These are phyloP conservation scores for Colletotrichum paranaense DNA, from an alignment of 2,329 filamentous ascomycete genomes.

Conservation along the genomic window DNA sequence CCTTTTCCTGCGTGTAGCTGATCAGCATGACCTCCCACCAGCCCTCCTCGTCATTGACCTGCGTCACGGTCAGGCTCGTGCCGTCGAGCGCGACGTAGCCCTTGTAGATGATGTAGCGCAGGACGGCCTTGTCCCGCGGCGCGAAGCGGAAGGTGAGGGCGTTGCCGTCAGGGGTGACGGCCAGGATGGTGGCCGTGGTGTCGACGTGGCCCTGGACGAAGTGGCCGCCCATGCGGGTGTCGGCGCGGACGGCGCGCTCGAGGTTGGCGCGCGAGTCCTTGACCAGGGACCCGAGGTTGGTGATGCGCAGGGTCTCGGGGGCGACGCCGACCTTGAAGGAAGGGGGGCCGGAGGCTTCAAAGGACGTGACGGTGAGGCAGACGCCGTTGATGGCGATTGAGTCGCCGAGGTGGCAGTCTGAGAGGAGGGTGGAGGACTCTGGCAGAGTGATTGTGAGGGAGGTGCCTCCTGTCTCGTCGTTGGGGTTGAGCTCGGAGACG, in stretches of 20 bases:
- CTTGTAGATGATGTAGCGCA: slow-evolving; percentile 95
- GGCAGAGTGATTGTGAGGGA: slow-evolving; percentile 86
- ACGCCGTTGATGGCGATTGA: slow-evolving; percentile 96
- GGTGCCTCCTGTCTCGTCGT: slow-evolving; percentile 88
- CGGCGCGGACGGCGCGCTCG: slow-evolving; percentile 89
- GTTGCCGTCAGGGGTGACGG: slow-evolving; percentile 85
- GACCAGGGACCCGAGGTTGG: slow-evolving; percentile 85
- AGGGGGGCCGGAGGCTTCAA: slow-evolving; percentile 49
- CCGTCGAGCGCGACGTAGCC: slow-evolving; percentile 95
- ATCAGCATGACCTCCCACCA: slow-evolving; percentile 99
- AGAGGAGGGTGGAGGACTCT: slow-evolving; percentile 77
- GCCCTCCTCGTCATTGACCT: slow-evolving; percentile 80
- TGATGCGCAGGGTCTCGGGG: slow-evolving; percentile 94
- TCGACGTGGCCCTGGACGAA: slow-evolving; percentile 99
- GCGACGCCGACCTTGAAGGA: slow-evolving; percentile 93
- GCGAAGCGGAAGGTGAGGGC: slow-evolving; percentile 87
- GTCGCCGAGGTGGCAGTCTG: slow-evolving; percentile 88
- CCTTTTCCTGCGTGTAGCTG: slow-evolving; percentile 92
- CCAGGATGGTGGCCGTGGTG: slow-evolving; percentile 81
- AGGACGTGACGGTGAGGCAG: slow-evolving; percentile 86
- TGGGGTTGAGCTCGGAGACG: slow-evolving; percentile 82
- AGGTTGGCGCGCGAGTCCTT: slow-evolving; percentile 83
- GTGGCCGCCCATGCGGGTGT: slow-evolving; percentile 97
- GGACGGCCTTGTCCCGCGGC: slow-evolving; percentile 74
- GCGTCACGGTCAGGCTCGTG: slow-evolving; percentile 91